Evolutionary conservation across 495 filamentous ascomycete genomes (phyloP).

Genomic region (Daldinia vernicosa): DNA sequence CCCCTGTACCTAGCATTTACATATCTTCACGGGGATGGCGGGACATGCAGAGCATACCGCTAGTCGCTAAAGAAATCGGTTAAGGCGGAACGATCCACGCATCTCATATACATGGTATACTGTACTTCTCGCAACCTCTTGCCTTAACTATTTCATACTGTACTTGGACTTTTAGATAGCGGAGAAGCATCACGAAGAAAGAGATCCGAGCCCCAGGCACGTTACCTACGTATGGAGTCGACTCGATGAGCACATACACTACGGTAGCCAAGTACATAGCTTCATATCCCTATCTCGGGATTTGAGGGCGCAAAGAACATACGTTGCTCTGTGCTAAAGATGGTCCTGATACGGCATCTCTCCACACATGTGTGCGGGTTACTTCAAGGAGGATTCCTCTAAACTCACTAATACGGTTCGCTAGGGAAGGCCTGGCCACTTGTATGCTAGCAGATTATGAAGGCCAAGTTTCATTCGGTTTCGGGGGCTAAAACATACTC

Average conservation of each 20-base stretch:
- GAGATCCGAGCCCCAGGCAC: slow-evolving; percentile 2
- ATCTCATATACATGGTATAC: background rate
- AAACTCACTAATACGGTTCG: slow-evolving; percentile 11
- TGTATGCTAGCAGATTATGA: slow-evolving; percentile 5
- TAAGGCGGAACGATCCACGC: slow-evolving; percentile 8
- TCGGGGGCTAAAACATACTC: slow-evolving; percentile 19
- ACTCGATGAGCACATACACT: background rate
- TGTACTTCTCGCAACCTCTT: background rate
- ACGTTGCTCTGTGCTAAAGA: slow-evolving; percentile 4
- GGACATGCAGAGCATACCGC: slow-evolving; percentile 5
- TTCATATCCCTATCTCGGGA: background rate
- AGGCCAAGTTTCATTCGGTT: slow-evolving; percentile 14
- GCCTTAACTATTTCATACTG: background rate
- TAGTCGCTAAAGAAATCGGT: slow-evolving; percentile 1
- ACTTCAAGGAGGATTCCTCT: background rate
- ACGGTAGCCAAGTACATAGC: background rate
- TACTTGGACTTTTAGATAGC: background rate
- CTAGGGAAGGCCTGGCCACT: slow-evolving; percentile 21
- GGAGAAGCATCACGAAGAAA: background rate
- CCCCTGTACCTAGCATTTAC: background rate
- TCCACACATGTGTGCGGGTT: slow-evolving; percentile 9
- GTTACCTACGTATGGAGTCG: background rate
- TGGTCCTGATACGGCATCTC: background rate
- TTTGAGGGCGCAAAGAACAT: background rate
- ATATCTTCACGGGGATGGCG: slow-evolving; percentile 5